A percentile compares a stretch with the other conserved stretches of the same genome.
These are phyloP conservation scores for Leishmania mexicana DNA, from an alignment of 208 protist species.

Conservation along the genomic window DNA sequence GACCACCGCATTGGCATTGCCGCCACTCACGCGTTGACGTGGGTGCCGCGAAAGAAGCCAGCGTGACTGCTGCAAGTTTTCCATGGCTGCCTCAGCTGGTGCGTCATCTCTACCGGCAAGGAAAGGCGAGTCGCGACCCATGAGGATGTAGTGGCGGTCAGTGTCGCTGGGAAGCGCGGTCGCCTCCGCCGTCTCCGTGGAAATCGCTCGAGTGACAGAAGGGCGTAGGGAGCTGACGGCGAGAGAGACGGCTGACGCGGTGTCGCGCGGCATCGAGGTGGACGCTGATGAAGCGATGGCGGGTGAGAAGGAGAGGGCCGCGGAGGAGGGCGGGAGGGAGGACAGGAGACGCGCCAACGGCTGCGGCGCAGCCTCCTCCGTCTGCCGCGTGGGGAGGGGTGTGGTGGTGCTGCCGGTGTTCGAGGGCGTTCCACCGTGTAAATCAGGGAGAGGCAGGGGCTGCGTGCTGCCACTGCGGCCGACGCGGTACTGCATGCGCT, in stretches of 20 bases:
- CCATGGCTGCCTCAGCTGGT: not conserved
- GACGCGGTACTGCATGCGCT: slow-evolving; percentile 31
- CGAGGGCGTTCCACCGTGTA: not conserved
- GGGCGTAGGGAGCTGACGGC: slow-evolving; percentile 22
- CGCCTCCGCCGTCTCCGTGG: not conserved
- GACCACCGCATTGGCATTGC: not conserved
- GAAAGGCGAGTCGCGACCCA: not conserved
- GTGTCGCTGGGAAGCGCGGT: not conserved
- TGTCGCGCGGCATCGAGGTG: slow-evolving; percentile 14
- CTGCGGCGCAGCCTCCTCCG: not conserved
- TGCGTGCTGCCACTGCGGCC: slow-evolving; percentile 34
- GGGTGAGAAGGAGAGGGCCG: not conserved
- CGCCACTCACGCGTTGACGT: not conserved
- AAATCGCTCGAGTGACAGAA: not conserved
- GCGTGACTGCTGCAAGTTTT: not conserved
- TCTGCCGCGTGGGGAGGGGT: not conserved
- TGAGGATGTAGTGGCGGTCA: not conserved
- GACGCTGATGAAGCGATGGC: not conserved
- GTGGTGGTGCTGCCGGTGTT: not conserved
- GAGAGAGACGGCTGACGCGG: slow-evolving; percentile 8
- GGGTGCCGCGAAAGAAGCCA: not conserved
- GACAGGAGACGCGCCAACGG: not conserved
- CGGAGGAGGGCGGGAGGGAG: not conserved
- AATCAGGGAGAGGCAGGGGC: slow-evolving; percentile 9
- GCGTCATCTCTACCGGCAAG: not conserved